Evolutionary conservation across 106 monocot genomes (phyloP), one percentile per base, ranked within the genome.

Genomic region (Dendrobium chrysotoxum): DNA sequence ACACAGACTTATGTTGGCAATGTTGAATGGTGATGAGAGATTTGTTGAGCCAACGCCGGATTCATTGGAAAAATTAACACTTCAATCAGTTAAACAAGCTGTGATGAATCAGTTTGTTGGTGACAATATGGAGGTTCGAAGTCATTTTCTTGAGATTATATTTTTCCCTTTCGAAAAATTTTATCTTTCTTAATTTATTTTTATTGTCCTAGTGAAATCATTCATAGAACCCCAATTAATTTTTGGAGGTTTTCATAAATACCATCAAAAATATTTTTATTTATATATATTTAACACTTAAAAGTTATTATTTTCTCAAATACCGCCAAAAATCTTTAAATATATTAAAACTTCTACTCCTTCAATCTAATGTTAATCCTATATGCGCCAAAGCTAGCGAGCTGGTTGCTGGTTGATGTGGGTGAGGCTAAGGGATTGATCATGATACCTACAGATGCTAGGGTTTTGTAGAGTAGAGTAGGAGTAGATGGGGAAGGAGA

Each of bases 1-100:
- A 65, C 93, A 92, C 82, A 99, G 90, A 80, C 92, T 99, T 70
- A 99, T 99, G 98, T 66, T 87, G 42, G 98, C 98, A 81, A 99
- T 99, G 98, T 79, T 99, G 70, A 93, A 89, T 90, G 91, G 86
- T 61, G 98, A 99, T 77, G 98, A 95, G 67, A 95, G 98, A 80
- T 99, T 95, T 85, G 88, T 95, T 28, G 98, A 99, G 80, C 95
- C 98, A 41, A 86, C 92, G 74, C 98, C 98, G 53, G 84, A 93
- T 18, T 92, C 95, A 61, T 88, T 99, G 85, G 88, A 93, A 77
- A 90, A 89, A 5, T 89, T 99, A 70, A 93, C 98, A 77, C 80
- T 93, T 77, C 81, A 91, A 53, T 79, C 88, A 65, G 98, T 95
- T 31, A 99, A 93, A 80, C 85, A 99, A 84, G 95, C 98, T 45